Evolutionary conservation across 176 grass and related monocot species (phyloP).

Genomic region (Olyra latifolia): DNA sequence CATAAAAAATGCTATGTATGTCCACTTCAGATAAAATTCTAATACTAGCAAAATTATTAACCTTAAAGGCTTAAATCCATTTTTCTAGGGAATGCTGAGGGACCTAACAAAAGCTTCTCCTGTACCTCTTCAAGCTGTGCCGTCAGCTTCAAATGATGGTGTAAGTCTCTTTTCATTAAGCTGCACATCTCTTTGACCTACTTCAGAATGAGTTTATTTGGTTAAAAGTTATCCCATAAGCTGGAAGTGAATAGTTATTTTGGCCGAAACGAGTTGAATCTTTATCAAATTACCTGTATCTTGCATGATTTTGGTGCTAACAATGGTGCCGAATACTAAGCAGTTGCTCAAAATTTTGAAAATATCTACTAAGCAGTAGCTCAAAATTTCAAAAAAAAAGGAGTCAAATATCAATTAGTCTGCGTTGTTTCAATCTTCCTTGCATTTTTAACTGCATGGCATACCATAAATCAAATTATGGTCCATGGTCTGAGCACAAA

Average conservation of each 20-base stretch:
- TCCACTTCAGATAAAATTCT: not conserved
- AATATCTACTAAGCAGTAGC: too few species aligned
- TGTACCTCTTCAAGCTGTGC: slow-evolving; percentile 41
- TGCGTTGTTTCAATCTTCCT: not conserved
- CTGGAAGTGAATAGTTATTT: not conserved
- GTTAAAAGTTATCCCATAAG: slow-evolving; percentile 7
- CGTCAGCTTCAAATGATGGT: slow-evolving; percentile 50
- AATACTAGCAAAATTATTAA: not conserved
- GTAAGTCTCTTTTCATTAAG: slow-evolving; percentile 53
- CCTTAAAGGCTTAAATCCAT: not conserved
- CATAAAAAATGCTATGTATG: not conserved
- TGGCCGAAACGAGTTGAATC: not conserved
- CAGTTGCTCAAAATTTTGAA: not conserved
- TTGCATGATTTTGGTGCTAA: not conserved
- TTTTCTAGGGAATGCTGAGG: slow-evolving; percentile 72
- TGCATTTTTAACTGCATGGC: not conserved
- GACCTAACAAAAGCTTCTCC: slow-evolving; percentile 76
- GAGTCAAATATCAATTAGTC: not conserved
- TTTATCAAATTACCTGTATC: not conserved
- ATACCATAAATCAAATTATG: not conserved
- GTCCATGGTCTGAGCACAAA: not conserved
- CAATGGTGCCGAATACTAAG: not conserved
- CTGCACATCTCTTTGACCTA: slow-evolving; percentile 21
- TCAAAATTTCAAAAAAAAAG: too few species aligned
- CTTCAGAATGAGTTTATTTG: not conserved